A percentile compares a stretch with the other conserved stretches of the same genome.
These are phyloP conservation scores for Metrosideros polymorpha DNA, from an alignment of 441 rosid genomes.

Conservation along the genomic window DNA sequence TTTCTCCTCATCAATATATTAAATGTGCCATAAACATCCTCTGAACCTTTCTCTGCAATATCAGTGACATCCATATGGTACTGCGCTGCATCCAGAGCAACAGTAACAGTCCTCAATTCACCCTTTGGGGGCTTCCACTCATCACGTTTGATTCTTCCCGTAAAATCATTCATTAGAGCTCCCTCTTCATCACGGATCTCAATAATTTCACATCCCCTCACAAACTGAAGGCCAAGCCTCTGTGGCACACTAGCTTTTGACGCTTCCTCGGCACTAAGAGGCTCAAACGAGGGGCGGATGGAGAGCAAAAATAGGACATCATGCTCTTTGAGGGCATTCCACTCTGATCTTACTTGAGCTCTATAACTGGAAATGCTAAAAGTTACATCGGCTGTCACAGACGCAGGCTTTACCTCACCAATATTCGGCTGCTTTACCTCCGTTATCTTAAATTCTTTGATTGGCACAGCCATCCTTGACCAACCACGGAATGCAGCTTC, in stretches of 20 bases:
- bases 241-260: conserved; percentile 86
- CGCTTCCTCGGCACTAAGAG: conserved; percentile 90
- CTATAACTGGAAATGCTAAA: conserved; percentile 88
- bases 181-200: conserved; percentile 96
- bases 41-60: conserved; percentile 91
- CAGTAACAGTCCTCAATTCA: conserved; percentile 82
- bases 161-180: conserved; percentile 91
- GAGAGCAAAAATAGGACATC: conserved; percentile 94
- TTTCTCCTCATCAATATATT: conserved; percentile 96
- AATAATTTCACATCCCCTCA: conserved; percentile 92
- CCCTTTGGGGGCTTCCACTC: conserved; percentile 99
- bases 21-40: conserved; percentile 90
- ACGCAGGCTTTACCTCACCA: conserved; percentile 96
- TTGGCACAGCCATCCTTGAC: conserved; percentile 99
- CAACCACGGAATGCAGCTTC: conserved; percentile 96
- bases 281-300: conserved; percentile 89
- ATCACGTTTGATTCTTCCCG: conserved; percentile 87
- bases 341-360: conserved; percentile 83
- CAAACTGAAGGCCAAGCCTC: conserved; percentile 91
- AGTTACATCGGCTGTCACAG: conserved; percentile 84
- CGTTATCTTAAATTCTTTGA: conserved; percentile 60
- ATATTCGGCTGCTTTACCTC: conserved; percentile 95
- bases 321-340: conserved; percentile 98
- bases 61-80: conserved; percentile 95
- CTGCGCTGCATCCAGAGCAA: conserved; percentile 96